Conservation (phyloP, 1,284 basidiomycete species). For the Vanrija sp. region DNA sequence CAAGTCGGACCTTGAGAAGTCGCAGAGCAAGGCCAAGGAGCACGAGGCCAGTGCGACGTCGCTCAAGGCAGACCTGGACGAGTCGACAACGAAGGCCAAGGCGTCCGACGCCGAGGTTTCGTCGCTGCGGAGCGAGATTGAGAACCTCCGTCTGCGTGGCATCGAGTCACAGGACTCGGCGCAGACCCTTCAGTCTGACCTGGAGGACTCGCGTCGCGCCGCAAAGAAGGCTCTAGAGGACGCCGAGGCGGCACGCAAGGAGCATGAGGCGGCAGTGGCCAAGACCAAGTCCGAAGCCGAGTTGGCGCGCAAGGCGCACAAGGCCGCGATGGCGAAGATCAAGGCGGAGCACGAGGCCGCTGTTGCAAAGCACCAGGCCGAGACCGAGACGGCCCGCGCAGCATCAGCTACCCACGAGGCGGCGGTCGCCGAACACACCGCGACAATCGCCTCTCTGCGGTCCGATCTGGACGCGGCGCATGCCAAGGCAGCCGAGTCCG, state of each 20-base stretch:
- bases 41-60: background rate
- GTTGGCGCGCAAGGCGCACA: background rate
- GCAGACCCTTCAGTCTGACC: constrained; percentile 1
- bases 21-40: background rate
- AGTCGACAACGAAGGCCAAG: background rate
- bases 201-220: background rate
- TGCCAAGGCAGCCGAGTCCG: background rate
- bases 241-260: constrained; percentile 2
- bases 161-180: no score
- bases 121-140: background rate
- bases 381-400: constrained; percentile 4
- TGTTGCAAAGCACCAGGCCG: constrained; percentile 2
- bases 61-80: background rate
- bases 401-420: constrained; percentile 3
- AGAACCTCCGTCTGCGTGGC: background rate
- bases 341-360: constrained; percentile 2
- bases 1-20: constrained; percentile 4
- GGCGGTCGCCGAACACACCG: constrained; percentile 1
- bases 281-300: background rate
- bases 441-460: background rate
- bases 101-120: background rate
- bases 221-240: constrained; percentile 3
- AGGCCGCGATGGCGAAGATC: background rate
- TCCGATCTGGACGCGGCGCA: constrained; percentile 1
- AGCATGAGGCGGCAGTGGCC: constrained; percentile 7